These are phyloP conservation scores for Lipomyces kockii DNA, from an alignment of 805 yeast species.

Conservation along the genomic window DNA sequence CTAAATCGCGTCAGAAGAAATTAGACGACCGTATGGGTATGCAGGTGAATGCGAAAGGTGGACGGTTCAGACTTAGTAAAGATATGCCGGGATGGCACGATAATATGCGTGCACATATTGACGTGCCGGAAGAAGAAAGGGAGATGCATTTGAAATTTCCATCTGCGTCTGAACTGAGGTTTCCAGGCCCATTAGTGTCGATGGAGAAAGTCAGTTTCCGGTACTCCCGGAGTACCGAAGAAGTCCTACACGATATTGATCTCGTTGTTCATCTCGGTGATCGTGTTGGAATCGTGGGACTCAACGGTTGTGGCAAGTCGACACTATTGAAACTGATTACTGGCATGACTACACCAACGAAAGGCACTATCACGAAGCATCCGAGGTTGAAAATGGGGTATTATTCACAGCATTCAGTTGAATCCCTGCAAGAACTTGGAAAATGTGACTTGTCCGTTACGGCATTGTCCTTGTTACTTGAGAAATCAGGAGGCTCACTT, in stretches of 20 bases:
- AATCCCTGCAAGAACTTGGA: background rate
- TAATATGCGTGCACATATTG: background rate
- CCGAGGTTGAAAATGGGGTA: constrained; percentile 6
- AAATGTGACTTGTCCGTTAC: background rate
- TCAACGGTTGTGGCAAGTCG: constrained; percentile 80
- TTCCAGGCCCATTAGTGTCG: constrained; percentile 1
- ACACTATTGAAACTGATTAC: constrained; percentile 58
- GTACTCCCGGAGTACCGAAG: background rate
- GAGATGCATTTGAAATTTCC: background rate
- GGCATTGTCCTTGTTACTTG: background rate
- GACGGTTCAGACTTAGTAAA: constrained; percentile 1
- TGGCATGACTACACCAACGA: constrained; percentile 53
- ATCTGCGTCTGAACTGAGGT: background rate
- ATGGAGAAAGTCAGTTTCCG: background rate
- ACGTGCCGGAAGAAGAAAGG: constrained; percentile 2
- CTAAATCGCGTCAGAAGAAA: constrained; percentile 8
- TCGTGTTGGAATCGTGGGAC: constrained; percentile 66
- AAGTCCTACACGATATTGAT: constrained; percentile 49
- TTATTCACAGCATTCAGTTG: constrained; percentile 7
- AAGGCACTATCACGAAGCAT: background rate
- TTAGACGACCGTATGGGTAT: constrained; percentile 7
- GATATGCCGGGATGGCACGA: constrained; percentile 7
- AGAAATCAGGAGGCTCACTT: background rate
- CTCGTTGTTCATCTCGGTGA: constrained; percentile 52
- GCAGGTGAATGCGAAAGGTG: constrained; percentile 4